Base-by-base conservation (phyloP, 2,329 filamentous ascomycete genomes). In the Cladophialophora carrionii region DNA sequence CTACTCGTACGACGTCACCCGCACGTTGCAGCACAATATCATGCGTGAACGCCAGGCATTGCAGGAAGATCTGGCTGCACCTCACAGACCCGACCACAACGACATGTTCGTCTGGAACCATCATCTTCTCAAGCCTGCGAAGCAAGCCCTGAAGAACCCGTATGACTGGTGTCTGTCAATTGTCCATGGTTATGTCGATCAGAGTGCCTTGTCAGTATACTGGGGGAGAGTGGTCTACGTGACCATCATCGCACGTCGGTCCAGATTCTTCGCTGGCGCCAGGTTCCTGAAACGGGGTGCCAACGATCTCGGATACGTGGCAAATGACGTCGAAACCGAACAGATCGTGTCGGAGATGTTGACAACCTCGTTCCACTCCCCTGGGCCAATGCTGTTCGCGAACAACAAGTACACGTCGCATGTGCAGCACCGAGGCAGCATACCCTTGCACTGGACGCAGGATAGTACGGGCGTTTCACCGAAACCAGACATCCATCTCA, bases 31-130 rank as follows among this genome's bases (percentile, higher is more conserved):
- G 76, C 88, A 94, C 73, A 99, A 99, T 73, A 92, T 99, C 66
- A 88, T 88, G 22, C 85, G 87, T 34, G 92, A 97, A 77, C 85
- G 95, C 46, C 83, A 85, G 56, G 87, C 88, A 2, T 78, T 96
- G 57, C 84, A 86, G 32, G 82, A 87, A 66, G 91, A 90, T 0
- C 78, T 83, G 12, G 80, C 85, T 1, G 84, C 85, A 31, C 82
- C 84, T 6, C 81, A 83, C 48, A 81, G 84, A 31, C 84, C 85
- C 34, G 87, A 92, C 71, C 90, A 90, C 75, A 96, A 97, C 73
- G 87, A 90, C 46, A 99, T 99, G 95, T 99, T 99, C 74, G 90
- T 98, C 2, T 99, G 95, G 95, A 99, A 99, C 72, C 87, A 91
- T 71, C 90, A 97, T 76, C 83, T 99, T 4, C 83, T 99, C 20